Conservation (phyloP, 148 eudicot genomes). For the Mesembryanthemum crystallinum region DNA sequence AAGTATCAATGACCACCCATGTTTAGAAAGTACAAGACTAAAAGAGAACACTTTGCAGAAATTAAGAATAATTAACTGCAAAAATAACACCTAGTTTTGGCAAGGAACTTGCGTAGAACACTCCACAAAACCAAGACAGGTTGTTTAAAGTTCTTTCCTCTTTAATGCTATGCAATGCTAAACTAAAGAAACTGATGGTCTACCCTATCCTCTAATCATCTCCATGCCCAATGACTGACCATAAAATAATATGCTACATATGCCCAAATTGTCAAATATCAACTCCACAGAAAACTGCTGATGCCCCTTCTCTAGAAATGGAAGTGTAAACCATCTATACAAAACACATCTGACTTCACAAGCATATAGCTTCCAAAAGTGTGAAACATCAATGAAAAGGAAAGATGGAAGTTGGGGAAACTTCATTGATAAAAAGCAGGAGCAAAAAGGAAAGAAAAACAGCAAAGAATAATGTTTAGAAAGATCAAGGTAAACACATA, state of each 20-base stretch:
- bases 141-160: not conserved
- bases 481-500: not conserved
- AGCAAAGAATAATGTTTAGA: not conserved
- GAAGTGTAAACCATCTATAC: not conserved
- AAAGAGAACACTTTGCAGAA: not conserved
- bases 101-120: not conserved
- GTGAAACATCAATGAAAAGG: not conserved
- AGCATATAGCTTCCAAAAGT: not conserved
- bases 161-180: not conserved
- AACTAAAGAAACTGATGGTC: not conserved
- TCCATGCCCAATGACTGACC: not conserved
- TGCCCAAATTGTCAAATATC: not conserved
- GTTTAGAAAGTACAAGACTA: not conserved
- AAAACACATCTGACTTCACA: not conserved
- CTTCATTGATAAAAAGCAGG: not conserved
- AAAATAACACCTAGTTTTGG: not conserved
- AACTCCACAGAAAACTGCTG: not conserved
- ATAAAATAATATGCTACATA: not conserved
- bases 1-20: not conserved
- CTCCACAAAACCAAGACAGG: not conserved
- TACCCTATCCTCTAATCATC: not conserved
- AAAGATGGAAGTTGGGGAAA: not conserved
- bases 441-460: not conserved
- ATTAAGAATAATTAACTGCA: not conserved
- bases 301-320: not conserved